phyloP scores from a whole-genome alignment of 345 rosid species.

The Corymbia maculata region DNA sequence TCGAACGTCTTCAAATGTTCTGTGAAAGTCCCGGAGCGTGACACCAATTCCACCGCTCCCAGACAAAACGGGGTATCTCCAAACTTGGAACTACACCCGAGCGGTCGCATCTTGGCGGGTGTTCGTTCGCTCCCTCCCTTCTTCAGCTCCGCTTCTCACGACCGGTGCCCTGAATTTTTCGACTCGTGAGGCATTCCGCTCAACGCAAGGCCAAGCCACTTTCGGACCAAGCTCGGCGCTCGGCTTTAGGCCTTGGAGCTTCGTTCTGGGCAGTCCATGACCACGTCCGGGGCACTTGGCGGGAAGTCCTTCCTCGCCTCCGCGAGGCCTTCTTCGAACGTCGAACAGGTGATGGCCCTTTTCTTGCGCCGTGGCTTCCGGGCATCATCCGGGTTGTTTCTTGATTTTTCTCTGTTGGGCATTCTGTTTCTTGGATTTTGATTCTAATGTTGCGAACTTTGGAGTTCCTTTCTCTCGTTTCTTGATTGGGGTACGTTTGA shows the following conservation, averaged over 20 bases:
- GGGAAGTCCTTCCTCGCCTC: constrained; percentile 54
- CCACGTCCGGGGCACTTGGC: constrained; percentile 24
- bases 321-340: constrained; percentile 45
- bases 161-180: background rate
- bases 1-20: background rate
- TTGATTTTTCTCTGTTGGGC: background rate
- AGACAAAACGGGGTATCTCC: background rate
- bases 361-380: background rate
- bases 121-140: background rate
- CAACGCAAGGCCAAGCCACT: background rate
- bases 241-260: constrained; percentile 11
- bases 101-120: constrained; percentile 8
- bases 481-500: background rate
- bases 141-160: constrained; percentile 11
- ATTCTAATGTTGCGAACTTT: background rate
- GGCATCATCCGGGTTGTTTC: background rate
- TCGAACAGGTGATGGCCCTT: constrained; percentile 49
- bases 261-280: constrained; percentile 43
- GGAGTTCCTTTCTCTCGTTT: background rate
- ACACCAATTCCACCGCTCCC: background rate
- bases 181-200: background rate
- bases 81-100: constrained; percentile 8
- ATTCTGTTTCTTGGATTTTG: background rate
- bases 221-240: constrained; percentile 32
- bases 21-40: background rate